Conservation (phyloP, 1,139 yeast species). For the Zygoascus sp. region DNA sequence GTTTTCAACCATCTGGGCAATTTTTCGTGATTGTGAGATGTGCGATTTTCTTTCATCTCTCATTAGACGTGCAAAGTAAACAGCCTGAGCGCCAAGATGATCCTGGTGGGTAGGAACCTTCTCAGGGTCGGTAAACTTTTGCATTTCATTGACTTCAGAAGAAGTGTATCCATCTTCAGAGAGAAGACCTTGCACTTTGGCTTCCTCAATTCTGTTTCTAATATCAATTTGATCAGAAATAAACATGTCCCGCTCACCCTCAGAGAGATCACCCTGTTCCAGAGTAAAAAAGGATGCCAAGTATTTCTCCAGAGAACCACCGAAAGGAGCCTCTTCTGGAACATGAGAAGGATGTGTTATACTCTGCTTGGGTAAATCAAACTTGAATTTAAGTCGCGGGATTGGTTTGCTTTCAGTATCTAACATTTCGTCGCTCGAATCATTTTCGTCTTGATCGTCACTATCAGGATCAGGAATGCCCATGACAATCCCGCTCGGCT, state of each 20-base stretch:
- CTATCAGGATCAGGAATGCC: conserved; percentile 18
- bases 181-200: conserved; percentile 48
- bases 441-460: conserved; percentile 21
- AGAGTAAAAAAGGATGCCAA: conserved; percentile 51
- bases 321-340: conserved; percentile 38
- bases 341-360: conserved; percentile 78
- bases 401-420: conserved; percentile 13
- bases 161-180: conserved; percentile 35
- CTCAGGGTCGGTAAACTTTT: conserved; percentile 39
- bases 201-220: conserved; percentile 48
- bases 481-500: conserved; percentile 3
- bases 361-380: conserved; percentile 52
- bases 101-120: conserved; percentile 49
- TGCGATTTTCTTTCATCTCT: conserved; percentile 64
- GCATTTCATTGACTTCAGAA: conserved; percentile 32
- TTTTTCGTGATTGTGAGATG: conserved; percentile 62
- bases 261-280: conserved; percentile 48
- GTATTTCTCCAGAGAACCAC: conserved; percentile 40
- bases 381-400: conserved; percentile 44
- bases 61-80: conserved; percentile 65
- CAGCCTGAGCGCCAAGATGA: conserved; percentile 71
- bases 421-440: background rate
- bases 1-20: conserved; percentile 77
- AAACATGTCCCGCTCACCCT: conserved; percentile 45
- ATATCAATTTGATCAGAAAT: conserved; percentile 45